Conservation (phyloP, 2,329 filamentous ascomycete species). For the Aspergillus spinulosporus region DNA sequence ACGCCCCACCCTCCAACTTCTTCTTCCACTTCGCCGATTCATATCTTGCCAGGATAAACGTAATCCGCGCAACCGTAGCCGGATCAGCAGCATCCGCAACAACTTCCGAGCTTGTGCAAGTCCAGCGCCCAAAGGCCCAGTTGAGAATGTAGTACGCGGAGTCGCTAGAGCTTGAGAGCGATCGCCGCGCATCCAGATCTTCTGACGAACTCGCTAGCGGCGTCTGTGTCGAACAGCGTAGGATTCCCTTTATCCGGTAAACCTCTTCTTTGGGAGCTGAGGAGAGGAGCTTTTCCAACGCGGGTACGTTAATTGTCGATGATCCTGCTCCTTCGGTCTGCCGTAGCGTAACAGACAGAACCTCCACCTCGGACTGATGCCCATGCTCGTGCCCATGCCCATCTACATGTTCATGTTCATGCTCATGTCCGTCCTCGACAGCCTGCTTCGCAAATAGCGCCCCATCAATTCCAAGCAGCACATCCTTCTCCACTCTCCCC, state of each 20-base stretch:
- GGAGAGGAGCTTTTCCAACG: slow-evolving; percentile 67
- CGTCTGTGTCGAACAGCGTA: slow-evolving; percentile 47
- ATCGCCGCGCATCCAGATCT: slow-evolving; percentile 31
- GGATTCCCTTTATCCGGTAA: slow-evolving; percentile 84
- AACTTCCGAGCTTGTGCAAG: slow-evolving; percentile 65
- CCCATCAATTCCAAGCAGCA: slow-evolving; percentile 86
- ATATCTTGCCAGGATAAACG: slow-evolving; percentile 49
- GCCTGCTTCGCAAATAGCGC: slow-evolving; percentile 56
- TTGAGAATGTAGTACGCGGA: slow-evolving; percentile 79
- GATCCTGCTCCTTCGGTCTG: slow-evolving; percentile 47
- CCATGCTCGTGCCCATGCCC: slow-evolving; percentile 39
- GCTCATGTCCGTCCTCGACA: slow-evolving; percentile 15
- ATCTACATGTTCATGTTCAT: slow-evolving; percentile 39
- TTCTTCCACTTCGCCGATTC: slow-evolving; percentile 53
- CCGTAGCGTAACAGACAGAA: slow-evolving; percentile 74
- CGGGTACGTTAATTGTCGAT: slow-evolving; percentile 45
- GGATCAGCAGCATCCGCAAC: slow-evolving; percentile 34
- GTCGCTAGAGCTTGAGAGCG: slow-evolving; percentile 30
- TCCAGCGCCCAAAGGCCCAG: slow-evolving; percentile 98
- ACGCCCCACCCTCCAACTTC: slow-evolving; percentile 44
- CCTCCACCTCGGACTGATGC: slow-evolving; percentile 86
- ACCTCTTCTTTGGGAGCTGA: slow-evolving; percentile 87
- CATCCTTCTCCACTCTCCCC: slow-evolving; percentile 73
- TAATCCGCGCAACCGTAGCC: slow-evolving; percentile 42
- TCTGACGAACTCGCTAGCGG: slow-evolving; percentile 51